Evolutionary conservation across 345 rosid species (phyloP), one percentile per base, ranked within the genome.

Genomic region (Salix purpurea): DNA sequence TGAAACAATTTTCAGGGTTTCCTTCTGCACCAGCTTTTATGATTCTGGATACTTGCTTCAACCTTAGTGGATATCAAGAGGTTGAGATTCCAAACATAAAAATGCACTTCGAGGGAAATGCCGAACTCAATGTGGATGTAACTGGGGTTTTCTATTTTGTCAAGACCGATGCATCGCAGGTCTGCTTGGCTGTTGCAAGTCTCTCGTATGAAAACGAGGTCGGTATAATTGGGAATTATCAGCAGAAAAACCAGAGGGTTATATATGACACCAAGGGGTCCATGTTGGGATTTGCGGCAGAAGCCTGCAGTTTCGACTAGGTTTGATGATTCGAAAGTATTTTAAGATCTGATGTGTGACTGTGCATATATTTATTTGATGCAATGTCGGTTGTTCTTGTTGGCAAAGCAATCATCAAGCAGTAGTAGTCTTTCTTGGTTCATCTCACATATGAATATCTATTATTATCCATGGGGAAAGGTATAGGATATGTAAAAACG

Each of bases 111-210:
- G 85, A 90, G 70, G 91, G 88, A 18, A 77, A 85, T 34, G 89
- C 90, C 0, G 85, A 85, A 78, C 82, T 94, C 70, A 76, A 44
- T 65, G 95, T 91, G 39, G 95, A 94, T 83, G 90, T 81, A 56
- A 77, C 73, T 15, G 98, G 98, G 72, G 85, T 90, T 18, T 88
- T 92, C 70, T 94, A 94, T 83, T 86, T 92, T 60, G 97, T 82
- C 0, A 90, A 91, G 75, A 76, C 87, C 4, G 95, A 94, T 42
- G 94, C 91, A 1, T 90, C 97, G 30, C 88, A 87, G 75, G 97
- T 91, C 16, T 94, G 98, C 74, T 86, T 94, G 82, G 97, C 98
- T 54, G 78, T 92, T 11, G 97, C 97, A 42, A 91, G 98, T 80
- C 95, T 92, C 42, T 54, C 91, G 12, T 81, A 70, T 15, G 95